A percentile compares a stretch with the other conserved stretches of the same genome.
Evolutionary conservation across 371 early-diverging fungal species (phyloP).

Genomic region (Antonospora locustae): DNA sequence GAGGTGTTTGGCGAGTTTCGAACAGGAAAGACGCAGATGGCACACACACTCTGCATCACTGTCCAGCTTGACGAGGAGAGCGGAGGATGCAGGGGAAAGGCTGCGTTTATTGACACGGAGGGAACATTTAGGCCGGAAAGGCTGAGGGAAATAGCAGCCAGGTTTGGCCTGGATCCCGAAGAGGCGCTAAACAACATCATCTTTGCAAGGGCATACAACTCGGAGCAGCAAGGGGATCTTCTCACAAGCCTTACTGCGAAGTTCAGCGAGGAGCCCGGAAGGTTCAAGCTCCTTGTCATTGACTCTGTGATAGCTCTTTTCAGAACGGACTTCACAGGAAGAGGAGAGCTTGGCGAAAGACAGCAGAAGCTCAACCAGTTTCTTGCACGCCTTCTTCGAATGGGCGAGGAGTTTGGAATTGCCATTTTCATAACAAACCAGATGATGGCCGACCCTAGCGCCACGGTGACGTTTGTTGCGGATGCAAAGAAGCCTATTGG

Average conservation of each 20-base stretch:
- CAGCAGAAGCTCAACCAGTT: conserved; percentile 70
- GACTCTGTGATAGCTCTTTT: conserved; percentile 66
- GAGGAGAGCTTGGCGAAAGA: conserved; percentile 72
- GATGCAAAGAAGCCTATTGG: conserved; percentile 72
- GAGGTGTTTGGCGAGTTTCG: conserved; percentile 62
- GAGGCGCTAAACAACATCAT: conserved; percentile 42
- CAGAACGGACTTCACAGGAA: conserved; percentile 64
- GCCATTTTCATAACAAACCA: conserved; percentile 76
- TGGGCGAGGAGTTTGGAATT: conserved; percentile 61
- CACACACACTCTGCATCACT: conserved; percentile 63
- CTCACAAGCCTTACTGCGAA: conserved; percentile 60
- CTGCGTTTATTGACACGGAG: conserved; percentile 68
- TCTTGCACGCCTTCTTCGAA: conserved; percentile 62
- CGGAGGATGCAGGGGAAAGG: conserved; percentile 59
- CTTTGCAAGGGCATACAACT: conserved; percentile 64
- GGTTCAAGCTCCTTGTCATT: conserved; percentile 60
- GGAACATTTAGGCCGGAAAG: conserved; percentile 65
- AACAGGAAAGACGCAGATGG: conserved; percentile 67
- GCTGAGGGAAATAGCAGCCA: conserved; percentile 61
- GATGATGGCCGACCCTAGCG: conserved; percentile 57
- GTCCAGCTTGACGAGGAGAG: conserved; percentile 59
- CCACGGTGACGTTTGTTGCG: conserved; percentile 61
- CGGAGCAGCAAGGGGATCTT: conserved; percentile 68
- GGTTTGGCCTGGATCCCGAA: conserved; percentile 61
- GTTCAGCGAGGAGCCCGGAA: conserved; percentile 62